phyloP scores from a whole-genome alignment of 140 eudicot species.

The Anethum foeniculum region DNA sequence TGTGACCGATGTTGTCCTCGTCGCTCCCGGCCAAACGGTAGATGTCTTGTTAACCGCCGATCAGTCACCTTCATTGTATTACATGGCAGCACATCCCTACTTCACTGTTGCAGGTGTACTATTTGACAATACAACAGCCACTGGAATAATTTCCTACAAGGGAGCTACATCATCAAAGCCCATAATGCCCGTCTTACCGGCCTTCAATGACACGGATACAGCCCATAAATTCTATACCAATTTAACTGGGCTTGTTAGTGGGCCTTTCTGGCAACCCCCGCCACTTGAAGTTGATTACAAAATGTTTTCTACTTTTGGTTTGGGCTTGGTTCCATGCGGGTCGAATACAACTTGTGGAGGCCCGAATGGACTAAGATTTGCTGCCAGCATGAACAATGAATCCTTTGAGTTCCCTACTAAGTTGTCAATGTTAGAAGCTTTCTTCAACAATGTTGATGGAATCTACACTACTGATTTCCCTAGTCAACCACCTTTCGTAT shows the following conservation, averaged over 20 bases:
- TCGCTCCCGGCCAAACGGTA: conserved; percentile 68
- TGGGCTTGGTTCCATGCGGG: conserved; percentile 32
- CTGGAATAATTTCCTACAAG: conserved; percentile 31
- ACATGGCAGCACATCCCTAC: conserved; percentile 79
- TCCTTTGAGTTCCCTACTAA: conserved; percentile 33
- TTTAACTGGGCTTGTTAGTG: conserved; percentile 30
- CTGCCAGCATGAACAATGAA: conserved; percentile 46
- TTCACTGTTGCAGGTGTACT: conserved; percentile 27
- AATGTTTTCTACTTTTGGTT: conserved; percentile 34
- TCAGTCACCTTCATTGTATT: conserved; percentile 27
- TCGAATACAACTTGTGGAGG: conserved; percentile 29
- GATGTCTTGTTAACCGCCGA: conserved; percentile 49
- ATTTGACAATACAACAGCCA: conserved; percentile 28
- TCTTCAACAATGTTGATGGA: conserved; percentile 25
- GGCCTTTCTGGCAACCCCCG: conserved; percentile 32
- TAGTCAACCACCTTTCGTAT: conserved; percentile 27
- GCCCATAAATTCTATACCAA: conserved; percentile 25
- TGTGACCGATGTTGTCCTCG: conserved; percentile 47
- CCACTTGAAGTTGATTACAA: conserved; percentile 28
- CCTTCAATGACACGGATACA: conserved; percentile 33
- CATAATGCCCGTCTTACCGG: conserved; percentile 27
- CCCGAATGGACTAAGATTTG: conserved; percentile 25
- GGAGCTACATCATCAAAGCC: conserved; percentile 26
- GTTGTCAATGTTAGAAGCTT: conserved; percentile 35
- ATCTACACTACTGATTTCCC: conserved; percentile 46